phyloP scores from a whole-genome alignment of 208 protist genomes.

The Wallacemonas sp. region DNA sequence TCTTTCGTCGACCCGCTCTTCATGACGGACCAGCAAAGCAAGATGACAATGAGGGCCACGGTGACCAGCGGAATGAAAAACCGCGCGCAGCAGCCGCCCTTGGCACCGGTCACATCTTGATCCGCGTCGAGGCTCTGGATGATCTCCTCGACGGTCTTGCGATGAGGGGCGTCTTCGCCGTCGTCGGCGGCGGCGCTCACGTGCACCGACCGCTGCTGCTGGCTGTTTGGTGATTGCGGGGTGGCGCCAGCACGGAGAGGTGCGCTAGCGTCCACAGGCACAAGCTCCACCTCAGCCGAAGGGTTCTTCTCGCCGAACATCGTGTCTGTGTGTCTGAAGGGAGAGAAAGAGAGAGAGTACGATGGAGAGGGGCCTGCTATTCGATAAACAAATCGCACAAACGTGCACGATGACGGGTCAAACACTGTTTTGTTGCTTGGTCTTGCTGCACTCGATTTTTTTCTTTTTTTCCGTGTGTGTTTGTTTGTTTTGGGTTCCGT shows the following conservation, averaged over 20 bases:
- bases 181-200: neutral
- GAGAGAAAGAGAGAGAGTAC: no score
- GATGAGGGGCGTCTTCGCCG: slow-evolving; percentile 4
- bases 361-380: no score
- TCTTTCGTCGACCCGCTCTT: slow-evolving; percentile 41
- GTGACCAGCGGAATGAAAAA: slow-evolving; percentile 61
- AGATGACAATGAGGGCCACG: slow-evolving; percentile 22
- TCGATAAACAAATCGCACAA: no score
- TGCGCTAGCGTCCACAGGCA: neutral
- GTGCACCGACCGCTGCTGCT: neutral
- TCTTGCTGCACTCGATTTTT: neutral
- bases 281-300: neutral
- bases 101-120: slow-evolving; percentile 31
- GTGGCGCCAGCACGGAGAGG: neutral
- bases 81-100: slow-evolving; percentile 66
- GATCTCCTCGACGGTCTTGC: slow-evolving; percentile 61
- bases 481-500: no score
- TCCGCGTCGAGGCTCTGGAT: slow-evolving; percentile 50
- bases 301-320: slow-evolving; percentile 53
- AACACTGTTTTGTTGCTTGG: no score
- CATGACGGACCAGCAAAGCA: slow-evolving; percentile 30
- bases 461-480: neutral
- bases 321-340: neutral
- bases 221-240: neutral
- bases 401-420: no score